Conservation (phyloP, 306 rosid genomes). For the Quercus engelmannii region DNA sequence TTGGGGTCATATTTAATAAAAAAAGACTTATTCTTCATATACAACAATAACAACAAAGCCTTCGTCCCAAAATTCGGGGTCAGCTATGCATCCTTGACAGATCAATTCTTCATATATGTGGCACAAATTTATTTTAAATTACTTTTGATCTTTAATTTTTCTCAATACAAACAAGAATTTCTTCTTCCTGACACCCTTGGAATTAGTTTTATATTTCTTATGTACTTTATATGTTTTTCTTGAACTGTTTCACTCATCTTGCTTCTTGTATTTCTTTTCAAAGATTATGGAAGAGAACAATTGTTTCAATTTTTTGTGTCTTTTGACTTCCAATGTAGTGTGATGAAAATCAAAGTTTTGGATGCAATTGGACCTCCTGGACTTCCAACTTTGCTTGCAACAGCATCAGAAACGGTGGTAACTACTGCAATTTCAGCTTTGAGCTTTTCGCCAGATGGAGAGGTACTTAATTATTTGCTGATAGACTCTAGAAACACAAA, state of each 20-base stretch:
- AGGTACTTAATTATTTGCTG: constrained; percentile 47
- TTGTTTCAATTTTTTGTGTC: constrained; percentile 18
- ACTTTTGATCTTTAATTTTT: neutral
- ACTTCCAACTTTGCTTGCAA: constrained; percentile 84
- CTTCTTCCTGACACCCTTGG: neutral
- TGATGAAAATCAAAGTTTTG: constrained; percentile 75
- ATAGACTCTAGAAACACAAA: constrained; percentile 8
- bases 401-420: constrained; percentile 49
- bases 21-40: neutral
- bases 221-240: neutral
- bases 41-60: no score
- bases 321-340: constrained; percentile 44
- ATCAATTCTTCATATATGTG: neutral
- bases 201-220: neutral
- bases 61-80: no score
- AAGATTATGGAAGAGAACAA: constrained; percentile 10
- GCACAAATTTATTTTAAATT: neutral
- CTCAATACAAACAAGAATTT: neutral
- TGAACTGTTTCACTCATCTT: neutral
- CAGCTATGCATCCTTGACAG: no score
- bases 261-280: constrained; percentile 3
- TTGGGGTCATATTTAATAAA: neutral
- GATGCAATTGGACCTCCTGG: constrained; percentile 99
- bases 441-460: constrained; percentile 98
- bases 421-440: constrained; percentile 81